These are phyloP conservation scores for Termitomyces sp. DNA, from an alignment of 768 basidiomycete species.

Conservation along the genomic window DNA sequence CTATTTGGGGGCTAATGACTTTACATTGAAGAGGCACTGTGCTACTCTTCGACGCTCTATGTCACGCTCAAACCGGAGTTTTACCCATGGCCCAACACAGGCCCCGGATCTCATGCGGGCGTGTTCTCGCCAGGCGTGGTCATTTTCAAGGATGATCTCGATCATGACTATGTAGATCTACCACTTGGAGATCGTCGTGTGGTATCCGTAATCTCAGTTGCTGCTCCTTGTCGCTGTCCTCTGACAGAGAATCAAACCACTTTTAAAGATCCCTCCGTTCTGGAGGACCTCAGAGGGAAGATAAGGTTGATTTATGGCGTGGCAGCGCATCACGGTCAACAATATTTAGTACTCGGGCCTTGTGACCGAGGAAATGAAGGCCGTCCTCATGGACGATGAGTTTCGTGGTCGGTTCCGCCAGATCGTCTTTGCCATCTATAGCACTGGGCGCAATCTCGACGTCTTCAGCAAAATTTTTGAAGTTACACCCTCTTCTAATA, in stretches of 20 bases:
- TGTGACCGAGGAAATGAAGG: constrained; percentile 40
- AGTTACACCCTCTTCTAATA: background rate
- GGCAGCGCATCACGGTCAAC: constrained; percentile 34
- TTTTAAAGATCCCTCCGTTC: constrained; percentile 20
- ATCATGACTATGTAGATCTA: constrained; percentile 36
- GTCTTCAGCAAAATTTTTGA: constrained; percentile 23
- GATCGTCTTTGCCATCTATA: constrained; percentile 41
- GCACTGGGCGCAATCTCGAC: constrained; percentile 29
- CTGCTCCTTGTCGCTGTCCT: constrained; percentile 31
- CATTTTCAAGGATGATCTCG: constrained; percentile 44
- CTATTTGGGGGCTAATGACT: background rate
- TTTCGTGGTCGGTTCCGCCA: constrained; percentile 39
- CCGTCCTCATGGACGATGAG: constrained; percentile 35
- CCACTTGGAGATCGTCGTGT: constrained; percentile 25
- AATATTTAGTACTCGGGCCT: constrained; percentile 33
- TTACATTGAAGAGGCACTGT: constrained; percentile 43
- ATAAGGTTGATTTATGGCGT: constrained; percentile 40
- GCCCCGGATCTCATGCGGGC: constrained; percentile 34
- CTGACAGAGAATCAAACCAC: constrained; percentile 24
- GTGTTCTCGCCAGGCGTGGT: constrained; percentile 43
- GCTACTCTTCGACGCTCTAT: constrained; percentile 45
- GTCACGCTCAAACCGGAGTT: constrained; percentile 33
- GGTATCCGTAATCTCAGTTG: constrained; percentile 43
- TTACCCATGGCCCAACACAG: constrained; percentile 47
- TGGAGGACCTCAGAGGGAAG: constrained; percentile 38